A percentile compares a stretch with the other conserved stretches of the same genome.
phyloP scores from a whole-genome alignment of 116 monocot genomes.

The Phalaenopsis hybrid region DNA sequence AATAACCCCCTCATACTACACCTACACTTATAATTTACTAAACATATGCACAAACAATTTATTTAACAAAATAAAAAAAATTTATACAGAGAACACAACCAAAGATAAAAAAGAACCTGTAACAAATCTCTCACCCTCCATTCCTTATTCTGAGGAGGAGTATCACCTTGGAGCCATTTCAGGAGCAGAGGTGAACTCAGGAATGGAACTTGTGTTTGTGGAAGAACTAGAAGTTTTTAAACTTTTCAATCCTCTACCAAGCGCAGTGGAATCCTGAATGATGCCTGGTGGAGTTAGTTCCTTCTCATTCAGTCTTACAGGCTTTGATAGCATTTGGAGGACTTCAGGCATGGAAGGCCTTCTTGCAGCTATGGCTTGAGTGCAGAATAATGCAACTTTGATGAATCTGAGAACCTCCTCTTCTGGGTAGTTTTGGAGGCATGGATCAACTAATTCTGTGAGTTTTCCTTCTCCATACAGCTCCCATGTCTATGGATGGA shows the following conservation, averaged over 20 bases:
- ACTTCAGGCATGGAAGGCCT: conserved; percentile 47
- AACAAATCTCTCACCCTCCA: too few species aligned
- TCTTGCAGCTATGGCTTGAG: conserved; percentile 29
- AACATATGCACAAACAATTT: too few species aligned
- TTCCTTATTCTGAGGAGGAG: not conserved
- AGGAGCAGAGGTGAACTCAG: not conserved
- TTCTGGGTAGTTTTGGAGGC: conserved; percentile 29
- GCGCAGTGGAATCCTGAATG: not conserved
- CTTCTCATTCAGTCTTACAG: conserved; percentile 24
- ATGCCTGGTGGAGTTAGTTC: conserved; percentile 28
- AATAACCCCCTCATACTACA: too few species aligned
- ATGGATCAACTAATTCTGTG: conserved; percentile 32
- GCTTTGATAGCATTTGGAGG: conserved; percentile 41
- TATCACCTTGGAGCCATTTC: conserved; percentile 14
- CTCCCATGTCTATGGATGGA: conserved; percentile 35
- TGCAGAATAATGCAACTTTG: conserved; percentile 57
- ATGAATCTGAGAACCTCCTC: conserved; percentile 40
- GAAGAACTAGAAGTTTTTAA: not conserved
- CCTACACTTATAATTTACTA: too few species aligned
- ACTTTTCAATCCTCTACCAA: not conserved
- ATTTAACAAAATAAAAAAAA: too few species aligned
- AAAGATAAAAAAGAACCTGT: too few species aligned
- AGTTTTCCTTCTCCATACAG: conserved; percentile 40
- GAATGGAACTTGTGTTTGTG: not conserved
- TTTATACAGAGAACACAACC: too few species aligned